Conservation (phyloP, 2,329 filamentous ascomycete species). For the Lasiodiplodia sp. region DNA sequence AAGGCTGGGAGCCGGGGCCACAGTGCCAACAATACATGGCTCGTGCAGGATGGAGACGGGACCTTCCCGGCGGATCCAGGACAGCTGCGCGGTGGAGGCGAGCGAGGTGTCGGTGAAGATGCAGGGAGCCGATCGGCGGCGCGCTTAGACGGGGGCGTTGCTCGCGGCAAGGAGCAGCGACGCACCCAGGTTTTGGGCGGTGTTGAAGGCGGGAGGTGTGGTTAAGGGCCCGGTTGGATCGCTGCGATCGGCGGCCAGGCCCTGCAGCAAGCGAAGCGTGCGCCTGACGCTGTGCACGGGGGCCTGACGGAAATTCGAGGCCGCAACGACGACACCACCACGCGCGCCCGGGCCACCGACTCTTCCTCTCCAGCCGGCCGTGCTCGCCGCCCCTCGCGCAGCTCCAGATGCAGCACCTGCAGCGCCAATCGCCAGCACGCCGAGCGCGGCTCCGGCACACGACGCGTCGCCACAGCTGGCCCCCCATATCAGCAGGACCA, state of each 20-base stretch:
- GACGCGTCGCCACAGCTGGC: not conserved
- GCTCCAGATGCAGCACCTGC: constrained; percentile 1
- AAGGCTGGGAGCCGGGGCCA: constrained; percentile 23
- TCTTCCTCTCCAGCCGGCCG: constrained; percentile 1
- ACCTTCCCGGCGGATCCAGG: constrained; percentile 26
- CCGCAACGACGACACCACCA: constrained; percentile 14
- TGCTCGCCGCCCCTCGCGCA: constrained; percentile 10
- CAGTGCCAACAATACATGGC: constrained; percentile 23
- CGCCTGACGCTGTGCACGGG: constrained; percentile 9
- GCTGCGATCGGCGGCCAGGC: constrained; percentile 25
- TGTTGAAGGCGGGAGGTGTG: constrained; percentile 7
- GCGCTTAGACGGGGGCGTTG: not conserved
- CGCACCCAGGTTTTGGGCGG: not conserved
- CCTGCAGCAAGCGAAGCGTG: constrained; percentile 13
- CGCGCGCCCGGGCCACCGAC: not conserved
- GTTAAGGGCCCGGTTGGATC: constrained; percentile 23
- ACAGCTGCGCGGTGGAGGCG: constrained; percentile 18
- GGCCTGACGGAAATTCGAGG: constrained; percentile 6
- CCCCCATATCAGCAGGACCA: constrained; percentile 11
- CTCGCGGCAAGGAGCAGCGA: constrained; percentile 9
- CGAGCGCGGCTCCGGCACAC: not conserved
- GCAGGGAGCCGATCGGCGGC: constrained; percentile 11
- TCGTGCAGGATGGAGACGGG: constrained; percentile 27
- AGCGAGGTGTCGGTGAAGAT: constrained; percentile 20
- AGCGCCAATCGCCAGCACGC: constrained; percentile 7